Evolutionary conservation across 495 filamentous ascomycete genomes (phyloP).

Genomic region (Aspergillus conjunctus): DNA sequence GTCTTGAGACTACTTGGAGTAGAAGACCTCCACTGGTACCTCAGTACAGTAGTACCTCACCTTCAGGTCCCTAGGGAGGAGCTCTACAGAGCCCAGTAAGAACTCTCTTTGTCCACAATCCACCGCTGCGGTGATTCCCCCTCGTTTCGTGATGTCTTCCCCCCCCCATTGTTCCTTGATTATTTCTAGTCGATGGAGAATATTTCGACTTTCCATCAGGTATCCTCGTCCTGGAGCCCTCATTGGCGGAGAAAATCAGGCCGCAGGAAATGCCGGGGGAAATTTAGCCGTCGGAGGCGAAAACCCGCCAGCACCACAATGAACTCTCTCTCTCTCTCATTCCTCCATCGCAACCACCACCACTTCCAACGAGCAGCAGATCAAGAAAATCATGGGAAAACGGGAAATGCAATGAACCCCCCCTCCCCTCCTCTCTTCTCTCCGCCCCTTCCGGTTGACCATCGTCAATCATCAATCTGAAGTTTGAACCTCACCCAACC

Average conservation of each 20-base stretch:
- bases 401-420: background rate
- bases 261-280: slow-evolving; percentile 25
- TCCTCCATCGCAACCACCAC: slow-evolving; percentile 1
- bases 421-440: background rate
- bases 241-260: slow-evolving; percentile 46
- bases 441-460: background rate
- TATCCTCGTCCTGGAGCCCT: background rate
- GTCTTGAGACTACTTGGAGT: too few species aligned
- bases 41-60: too few species aligned
- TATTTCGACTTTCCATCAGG: background rate
- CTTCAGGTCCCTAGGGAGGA: too few species aligned
- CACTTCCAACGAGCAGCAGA: background rate
- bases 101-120: background rate
- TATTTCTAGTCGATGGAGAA: background rate
- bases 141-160: too few species aligned
- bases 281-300: slow-evolving; percentile 26
- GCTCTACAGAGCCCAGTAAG: background rate
- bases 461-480: too few species aligned
- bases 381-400: background rate
- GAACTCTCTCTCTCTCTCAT: background rate
- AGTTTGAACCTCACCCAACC: too few species aligned
- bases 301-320: too few species aligned
- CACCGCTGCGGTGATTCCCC: background rate
- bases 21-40: too few species aligned
- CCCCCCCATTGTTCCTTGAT: background rate